Evolutionary conservation across 2,329 filamentous ascomycete species (phyloP).

Genomic region (Cyphellophora attinorum): DNA sequence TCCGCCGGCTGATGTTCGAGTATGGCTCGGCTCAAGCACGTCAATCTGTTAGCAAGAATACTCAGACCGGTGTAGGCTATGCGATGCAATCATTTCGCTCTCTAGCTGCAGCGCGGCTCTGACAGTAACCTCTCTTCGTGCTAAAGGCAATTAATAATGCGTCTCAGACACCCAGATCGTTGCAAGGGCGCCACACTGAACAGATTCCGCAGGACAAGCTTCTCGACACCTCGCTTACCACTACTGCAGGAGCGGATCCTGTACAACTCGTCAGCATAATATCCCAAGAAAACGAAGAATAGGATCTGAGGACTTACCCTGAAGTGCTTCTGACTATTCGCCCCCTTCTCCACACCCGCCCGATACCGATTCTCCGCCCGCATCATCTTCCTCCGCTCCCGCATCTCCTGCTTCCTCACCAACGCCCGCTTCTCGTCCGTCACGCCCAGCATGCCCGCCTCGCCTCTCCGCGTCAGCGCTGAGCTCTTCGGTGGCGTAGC

Average conservation of each 20-base stretch:
- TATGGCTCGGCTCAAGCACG: no score
- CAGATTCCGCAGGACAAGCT: no score
- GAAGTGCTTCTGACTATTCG: slow-evolving; percentile 71
- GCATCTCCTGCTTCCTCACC: slow-evolving; percentile 57
- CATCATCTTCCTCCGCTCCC: slow-evolving; percentile 56
- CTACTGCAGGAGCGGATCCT: slow-evolving; percentile 18
- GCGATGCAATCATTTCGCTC: no score
- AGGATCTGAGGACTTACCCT: slow-evolving; percentile 37
- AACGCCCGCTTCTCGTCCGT: slow-evolving; percentile 65
- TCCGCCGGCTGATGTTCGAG: no score
- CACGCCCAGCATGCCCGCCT: slow-evolving; percentile 72
- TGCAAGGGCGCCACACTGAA: no score
- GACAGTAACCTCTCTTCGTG: no score
- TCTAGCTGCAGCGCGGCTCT: no score
- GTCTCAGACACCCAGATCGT: no score
- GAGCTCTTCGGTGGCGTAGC: slow-evolving; percentile 13
- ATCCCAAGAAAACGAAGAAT: not conserved
- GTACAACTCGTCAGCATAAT: slow-evolving; percentile 7
- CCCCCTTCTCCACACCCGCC: slow-evolving; percentile 61
- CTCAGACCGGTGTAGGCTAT: no score
- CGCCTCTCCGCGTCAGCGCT: slow-evolving; percentile 55
- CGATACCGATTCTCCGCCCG: slow-evolving; percentile 54
- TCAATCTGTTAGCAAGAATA: no score
- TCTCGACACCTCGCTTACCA: no score
- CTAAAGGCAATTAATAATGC: no score